phyloP scores from a whole-genome alignment of 805 yeast genomes.

The Myxozyma sirexii region DNA sequence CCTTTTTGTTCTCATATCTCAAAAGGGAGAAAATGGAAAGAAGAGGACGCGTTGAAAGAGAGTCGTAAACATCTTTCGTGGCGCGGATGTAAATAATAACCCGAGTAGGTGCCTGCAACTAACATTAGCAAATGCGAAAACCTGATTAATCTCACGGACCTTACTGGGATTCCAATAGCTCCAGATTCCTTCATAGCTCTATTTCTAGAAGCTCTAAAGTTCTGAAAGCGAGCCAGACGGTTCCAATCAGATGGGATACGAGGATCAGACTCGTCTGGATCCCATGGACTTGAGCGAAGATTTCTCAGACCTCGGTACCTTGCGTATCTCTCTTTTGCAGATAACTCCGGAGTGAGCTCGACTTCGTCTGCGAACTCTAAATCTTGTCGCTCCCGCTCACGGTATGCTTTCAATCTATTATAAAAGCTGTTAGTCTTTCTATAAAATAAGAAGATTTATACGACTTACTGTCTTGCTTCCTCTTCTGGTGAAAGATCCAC shows the following conservation, averaged over 20 bases:
- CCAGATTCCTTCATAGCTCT: slow-evolving; percentile 63
- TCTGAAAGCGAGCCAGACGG: slow-evolving; percentile 70
- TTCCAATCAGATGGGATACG: slow-evolving; percentile 78
- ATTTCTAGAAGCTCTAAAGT: slow-evolving; percentile 75
- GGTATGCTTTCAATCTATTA: slow-evolving; percentile 55
- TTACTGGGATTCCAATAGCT: slow-evolving; percentile 36
- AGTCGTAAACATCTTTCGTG: slow-evolving; percentile 56
- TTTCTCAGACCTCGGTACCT: slow-evolving; percentile 88
- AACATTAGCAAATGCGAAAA: slow-evolving; percentile 40
- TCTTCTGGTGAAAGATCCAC: slow-evolving; percentile 80
- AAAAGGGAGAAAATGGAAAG: slow-evolving; percentile 73
- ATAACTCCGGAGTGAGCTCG: slow-evolving; percentile 74
- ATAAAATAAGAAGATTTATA: neutral
- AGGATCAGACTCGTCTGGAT: slow-evolving; percentile 76
- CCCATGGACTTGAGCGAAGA: slow-evolving; percentile 81
- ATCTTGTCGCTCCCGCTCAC: slow-evolving; percentile 61
- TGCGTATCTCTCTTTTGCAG: slow-evolving; percentile 72
- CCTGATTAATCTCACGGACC: neutral
- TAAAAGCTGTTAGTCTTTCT: neutral
- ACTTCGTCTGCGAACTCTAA: slow-evolving; percentile 97
- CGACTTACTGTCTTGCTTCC: slow-evolving; percentile 65
- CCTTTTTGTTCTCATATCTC: slow-evolving; percentile 82
- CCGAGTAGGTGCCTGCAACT: slow-evolving; percentile 61
- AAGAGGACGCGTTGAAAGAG: slow-evolving; percentile 55
- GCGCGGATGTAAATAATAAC: slow-evolving; percentile 59